A percentile compares a stretch with the other conserved stretches of the same genome.
phyloP scores from a whole-genome alignment of 768 basidiomycete species.

The Lactarius deliciosus region DNA sequence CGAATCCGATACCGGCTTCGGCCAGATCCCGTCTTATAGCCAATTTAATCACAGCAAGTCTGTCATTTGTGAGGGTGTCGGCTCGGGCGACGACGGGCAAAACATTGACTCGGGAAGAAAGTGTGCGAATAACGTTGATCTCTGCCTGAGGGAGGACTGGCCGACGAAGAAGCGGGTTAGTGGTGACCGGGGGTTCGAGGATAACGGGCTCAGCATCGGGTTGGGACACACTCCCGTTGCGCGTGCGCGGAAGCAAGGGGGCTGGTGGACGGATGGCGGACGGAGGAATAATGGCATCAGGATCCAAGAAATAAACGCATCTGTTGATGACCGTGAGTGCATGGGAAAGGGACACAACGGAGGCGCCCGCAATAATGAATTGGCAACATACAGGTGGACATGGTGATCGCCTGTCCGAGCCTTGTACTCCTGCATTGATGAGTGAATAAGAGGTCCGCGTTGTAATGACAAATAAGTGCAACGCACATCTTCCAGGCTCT shows the following conservation, averaged over 20 bases:
- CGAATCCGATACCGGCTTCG: slow-evolving; percentile 83
- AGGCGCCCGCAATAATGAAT: slow-evolving; percentile 16
- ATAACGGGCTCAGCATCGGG: slow-evolving; percentile 74
- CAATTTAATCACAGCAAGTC: slow-evolving; percentile 73
- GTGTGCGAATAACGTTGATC: slow-evolving; percentile 73
- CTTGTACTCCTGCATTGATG: slow-evolving; percentile 60
- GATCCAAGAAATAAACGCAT: slow-evolving; percentile 87
- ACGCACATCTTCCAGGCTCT: slow-evolving; percentile 77
- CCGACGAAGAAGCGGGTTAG: slow-evolving; percentile 65
- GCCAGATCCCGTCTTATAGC: slow-evolving; percentile 80
- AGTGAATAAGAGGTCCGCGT: slow-evolving; percentile 27
- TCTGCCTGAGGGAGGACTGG: slow-evolving; percentile 68
- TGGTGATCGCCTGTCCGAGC: slow-evolving; percentile 70
- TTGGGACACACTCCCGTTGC: slow-evolving; percentile 69
- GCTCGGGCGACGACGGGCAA: slow-evolving; percentile 83
- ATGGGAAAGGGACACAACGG: slow-evolving; percentile 17
- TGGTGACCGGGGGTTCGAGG: slow-evolving; percentile 74
- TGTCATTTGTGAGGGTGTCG: slow-evolving; percentile 79
- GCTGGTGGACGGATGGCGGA: slow-evolving; percentile 64
- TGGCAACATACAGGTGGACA: slow-evolving; percentile 67
- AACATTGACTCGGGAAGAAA: slow-evolving; percentile 82
- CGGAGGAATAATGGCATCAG: slow-evolving; percentile 74
- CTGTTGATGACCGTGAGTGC: slow-evolving; percentile 40
- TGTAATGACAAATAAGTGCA: slow-evolving; percentile 27
- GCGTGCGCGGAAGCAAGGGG: slow-evolving; percentile 66